Base-by-base conservation (phyloP, 1,284 basidiomycete genomes). In the Cryptococcus sp. region DNA sequence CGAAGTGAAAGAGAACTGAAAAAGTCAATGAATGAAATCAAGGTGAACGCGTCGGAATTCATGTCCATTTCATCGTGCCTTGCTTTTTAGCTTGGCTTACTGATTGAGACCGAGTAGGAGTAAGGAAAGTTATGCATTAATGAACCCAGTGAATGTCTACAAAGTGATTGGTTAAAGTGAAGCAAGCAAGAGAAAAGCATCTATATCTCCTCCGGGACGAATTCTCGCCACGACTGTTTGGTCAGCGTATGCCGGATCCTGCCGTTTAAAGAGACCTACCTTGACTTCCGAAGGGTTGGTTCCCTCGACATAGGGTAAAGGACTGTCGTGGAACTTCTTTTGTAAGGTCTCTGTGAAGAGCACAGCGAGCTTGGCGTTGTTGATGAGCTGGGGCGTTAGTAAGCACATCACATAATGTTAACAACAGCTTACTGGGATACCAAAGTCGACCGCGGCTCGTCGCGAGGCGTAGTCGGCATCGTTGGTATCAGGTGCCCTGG, bases 381-480 rank as follows among this genome's bases (percentile, higher is more conserved):
- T 98, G 62, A 98, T 80, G 55, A 98, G 76, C 10, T 91, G 66
- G 60, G 7, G 62, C 63, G 28, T 66, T 67, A 7, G 2, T 42
- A 21, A 13, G 5, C 11, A 10, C 11, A 16, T n/a, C 13, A 9
- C 7, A 7, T 10, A 45, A 45, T 13, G 43, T 23, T 45, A 21
- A 18, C 22, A 24, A 25, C 23, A 13, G 64, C 68, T 63, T 48
- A 70, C 68, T 32, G 71, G 72, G 54, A 88, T 78, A 59, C 89
- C 91, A 65, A 94, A 94, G 78, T 93, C 89, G 48, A 93, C 91
- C 45, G 90, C 89, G 65, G 91, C 92, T 61, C 90, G 57, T 65
- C 91, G 83, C 49, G 96, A 92, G 41, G 98, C 93, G 67, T 98
- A 99, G 71, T 98, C 92, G 76, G 97, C 91, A 74, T 98, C 94